Conservation (phyloP, 495 filamentous ascomycete genomes). For the Pseudotulostoma volvatum region DNA sequence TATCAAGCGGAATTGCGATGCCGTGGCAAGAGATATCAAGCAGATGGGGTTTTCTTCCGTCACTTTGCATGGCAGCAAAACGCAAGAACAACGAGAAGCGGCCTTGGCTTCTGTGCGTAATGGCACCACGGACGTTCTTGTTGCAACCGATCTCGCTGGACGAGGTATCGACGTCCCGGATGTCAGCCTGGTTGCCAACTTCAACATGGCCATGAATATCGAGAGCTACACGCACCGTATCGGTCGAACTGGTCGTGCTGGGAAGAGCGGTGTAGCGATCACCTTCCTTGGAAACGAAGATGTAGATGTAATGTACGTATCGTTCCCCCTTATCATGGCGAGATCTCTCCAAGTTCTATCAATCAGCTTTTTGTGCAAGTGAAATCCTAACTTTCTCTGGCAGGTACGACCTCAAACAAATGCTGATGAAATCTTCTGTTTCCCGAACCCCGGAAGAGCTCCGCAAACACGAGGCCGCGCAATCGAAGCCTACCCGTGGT, state of each 20-base stretch:
- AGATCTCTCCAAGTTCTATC: too few relatives aligned
- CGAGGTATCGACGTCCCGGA: slow-evolving; percentile 97
- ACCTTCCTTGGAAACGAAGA: slow-evolving; percentile 94
- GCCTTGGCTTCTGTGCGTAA: slow-evolving; percentile 74
- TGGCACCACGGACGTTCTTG: slow-evolving; percentile 71
- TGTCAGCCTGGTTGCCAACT: slow-evolving; percentile 89
- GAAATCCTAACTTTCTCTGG: slow-evolving; percentile 9
- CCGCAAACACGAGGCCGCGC: slow-evolving; percentile 83
- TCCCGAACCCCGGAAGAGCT: slow-evolving; percentile 87
- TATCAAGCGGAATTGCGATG: slow-evolving; percentile 98
- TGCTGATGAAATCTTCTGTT: slow-evolving; percentile 83
- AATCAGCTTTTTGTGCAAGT: too few relatives aligned
- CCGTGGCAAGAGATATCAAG: slow-evolving; percentile 88
- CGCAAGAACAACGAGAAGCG: slow-evolving; percentile 93
- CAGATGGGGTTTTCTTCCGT: slow-evolving; percentile 82
- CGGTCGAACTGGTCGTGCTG: slow-evolving; percentile 92
- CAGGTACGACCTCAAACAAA: slow-evolving; percentile 78
- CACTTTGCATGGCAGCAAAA: slow-evolving; percentile 88
- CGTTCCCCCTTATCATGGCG: background rate
- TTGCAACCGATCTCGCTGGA: slow-evolving; percentile 91
- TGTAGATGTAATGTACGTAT: slow-evolving; percentile 69
- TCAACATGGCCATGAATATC: slow-evolving; percentile 93
- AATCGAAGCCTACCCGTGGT: slow-evolving; percentile 54
- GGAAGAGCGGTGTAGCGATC: slow-evolving; percentile 92
- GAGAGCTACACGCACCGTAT: slow-evolving; percentile 97